Evolutionary conservation across 106 monocot species (phyloP), one percentile per base, ranked within the genome.

Genomic region (Iris macrosiphon): DNA sequence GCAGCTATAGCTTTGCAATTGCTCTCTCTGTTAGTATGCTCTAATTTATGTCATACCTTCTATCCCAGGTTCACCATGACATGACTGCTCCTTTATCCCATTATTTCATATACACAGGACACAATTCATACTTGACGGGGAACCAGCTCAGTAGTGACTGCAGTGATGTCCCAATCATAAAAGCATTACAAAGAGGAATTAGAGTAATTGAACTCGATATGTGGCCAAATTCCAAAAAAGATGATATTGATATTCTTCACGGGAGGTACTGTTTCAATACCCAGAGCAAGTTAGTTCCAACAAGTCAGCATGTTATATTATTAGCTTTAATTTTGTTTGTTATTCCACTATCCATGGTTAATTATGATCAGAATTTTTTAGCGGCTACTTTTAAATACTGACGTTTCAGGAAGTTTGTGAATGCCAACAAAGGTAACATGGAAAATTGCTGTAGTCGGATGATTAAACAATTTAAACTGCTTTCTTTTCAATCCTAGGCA

Each of bases 191-290:
- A 61, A 78, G 66, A 66, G 83, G 83, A 24, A 78, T 79, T 1
- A 56, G 83, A 61, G 83, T 83, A 15, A 83, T 83, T 59, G 83
- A 83, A 42, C 65, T 83, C 8, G 83, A 83, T 59, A 78, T 83
- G 73, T 83, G 83, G 83, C 83, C 83, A n/a, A 83, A 83, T 71
- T 71, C 78, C 31, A 59, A 70, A 49, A 78, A 64, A 43, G 74
- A 74, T 70, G 62, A 83, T 43, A 23, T 83, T 47, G 70, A 75
- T 35, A 66, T 83, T 48, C 62, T 70, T 40, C 83, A 83, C 55
- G 83, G 83, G 21, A 66, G 83, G 83, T 83, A 70, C 31, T 57
- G 45, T 32, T 18, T n/a, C 41, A 30, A 31, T 60, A 15, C 29
- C 16, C 19, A 29, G n/a, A n/a, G n/a, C n/a, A n/a, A n/a, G n/a